Conservation (phyloP, 2,329 filamentous ascomycete species). For the Diaporthe destruens region DNA sequence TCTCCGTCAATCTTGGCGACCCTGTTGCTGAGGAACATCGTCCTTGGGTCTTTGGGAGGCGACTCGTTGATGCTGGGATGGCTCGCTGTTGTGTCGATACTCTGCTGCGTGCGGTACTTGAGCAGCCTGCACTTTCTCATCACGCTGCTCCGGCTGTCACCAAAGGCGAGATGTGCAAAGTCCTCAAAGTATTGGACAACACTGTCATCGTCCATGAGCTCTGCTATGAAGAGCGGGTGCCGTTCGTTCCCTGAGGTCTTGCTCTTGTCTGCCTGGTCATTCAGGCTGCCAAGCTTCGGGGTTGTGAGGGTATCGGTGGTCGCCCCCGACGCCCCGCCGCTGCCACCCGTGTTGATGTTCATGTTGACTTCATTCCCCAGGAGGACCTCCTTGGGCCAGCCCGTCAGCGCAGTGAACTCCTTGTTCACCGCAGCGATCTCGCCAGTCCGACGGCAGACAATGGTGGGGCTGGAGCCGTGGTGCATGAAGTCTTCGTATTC, state of each 20-base stretch:
- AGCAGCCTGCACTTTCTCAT: slow-evolving; percentile 87
- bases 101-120: slow-evolving; percentile 86
- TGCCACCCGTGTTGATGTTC: slow-evolving; percentile 81
- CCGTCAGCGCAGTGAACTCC: slow-evolving; percentile 95
- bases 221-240: slow-evolving; percentile 89
- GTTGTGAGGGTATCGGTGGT: slow-evolving; percentile 60
- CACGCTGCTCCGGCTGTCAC: slow-evolving; percentile 87
- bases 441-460: slow-evolving; percentile 91
- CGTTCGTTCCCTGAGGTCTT: slow-evolving; percentile 63
- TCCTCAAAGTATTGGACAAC: slow-evolving; percentile 97
- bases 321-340: slow-evolving; percentile 55
- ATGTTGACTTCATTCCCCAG: slow-evolving; percentile 88
- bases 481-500: slow-evolving; percentile 95
- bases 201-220: slow-evolving; percentile 92
- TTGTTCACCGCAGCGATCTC: slow-evolving; percentile 97
- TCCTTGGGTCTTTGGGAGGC: slow-evolving; percentile 59
- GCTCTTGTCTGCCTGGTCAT: slow-evolving; percentile 52
- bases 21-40: slow-evolving; percentile 68
- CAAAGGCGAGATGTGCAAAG: slow-evolving; percentile 92
- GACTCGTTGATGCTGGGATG: slow-evolving; percentile 51
- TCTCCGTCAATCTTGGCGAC: slow-evolving; percentile 77
- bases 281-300: slow-evolving; percentile 63
- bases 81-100: slow-evolving; percentile 52
- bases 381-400: slow-evolving; percentile 91
- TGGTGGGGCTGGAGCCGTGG: slow-evolving; percentile 87